A percentile compares a stretch with the other conserved stretches of the same genome.
Evolutionary conservation across 225 moss, liverwort and hornwort species (phyloP).

Genomic region (Pseudisothecium myosuroides): DNA sequence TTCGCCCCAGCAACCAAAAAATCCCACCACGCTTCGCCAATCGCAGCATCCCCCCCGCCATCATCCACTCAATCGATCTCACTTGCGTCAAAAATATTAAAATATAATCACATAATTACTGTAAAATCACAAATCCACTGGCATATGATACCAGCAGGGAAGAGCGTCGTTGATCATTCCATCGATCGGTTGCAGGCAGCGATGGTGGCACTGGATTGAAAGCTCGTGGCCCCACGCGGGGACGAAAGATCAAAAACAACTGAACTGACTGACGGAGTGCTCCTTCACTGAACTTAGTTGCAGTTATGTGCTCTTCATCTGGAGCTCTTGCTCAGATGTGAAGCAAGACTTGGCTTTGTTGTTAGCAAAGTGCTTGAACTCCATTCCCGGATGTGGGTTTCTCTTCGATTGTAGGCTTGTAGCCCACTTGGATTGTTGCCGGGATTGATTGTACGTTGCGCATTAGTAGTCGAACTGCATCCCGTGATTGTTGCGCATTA

Average conservation of each 20-base stretch:
- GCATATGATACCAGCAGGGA: background rate
- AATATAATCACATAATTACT: too few species aligned
- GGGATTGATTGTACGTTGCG: background rate
- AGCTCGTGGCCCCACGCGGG: background rate
- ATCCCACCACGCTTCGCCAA: background rate
- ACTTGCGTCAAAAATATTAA: background rate
- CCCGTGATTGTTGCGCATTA: background rate
- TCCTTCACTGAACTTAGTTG: background rate
- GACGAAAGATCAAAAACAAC: background rate
- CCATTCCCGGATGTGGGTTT: background rate
- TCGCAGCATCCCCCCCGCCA: background rate
- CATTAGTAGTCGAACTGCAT: background rate
- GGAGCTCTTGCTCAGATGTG: background rate
- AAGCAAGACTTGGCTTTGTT: too few species aligned
- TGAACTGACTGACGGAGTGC: background rate
- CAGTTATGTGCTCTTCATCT: background rate
- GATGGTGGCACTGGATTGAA: background rate
- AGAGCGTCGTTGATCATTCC: background rate
- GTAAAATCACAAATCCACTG: too few species aligned
- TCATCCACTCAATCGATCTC: background rate
- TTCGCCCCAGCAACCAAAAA: background rate
- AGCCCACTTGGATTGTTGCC: background rate
- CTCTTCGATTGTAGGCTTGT: background rate
- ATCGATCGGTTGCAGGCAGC: background rate
- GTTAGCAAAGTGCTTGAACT: background rate